Evolutionary conservation across 2,329 filamentous ascomycete species (phyloP).

Genomic region (Hypocreales sp.): DNA sequence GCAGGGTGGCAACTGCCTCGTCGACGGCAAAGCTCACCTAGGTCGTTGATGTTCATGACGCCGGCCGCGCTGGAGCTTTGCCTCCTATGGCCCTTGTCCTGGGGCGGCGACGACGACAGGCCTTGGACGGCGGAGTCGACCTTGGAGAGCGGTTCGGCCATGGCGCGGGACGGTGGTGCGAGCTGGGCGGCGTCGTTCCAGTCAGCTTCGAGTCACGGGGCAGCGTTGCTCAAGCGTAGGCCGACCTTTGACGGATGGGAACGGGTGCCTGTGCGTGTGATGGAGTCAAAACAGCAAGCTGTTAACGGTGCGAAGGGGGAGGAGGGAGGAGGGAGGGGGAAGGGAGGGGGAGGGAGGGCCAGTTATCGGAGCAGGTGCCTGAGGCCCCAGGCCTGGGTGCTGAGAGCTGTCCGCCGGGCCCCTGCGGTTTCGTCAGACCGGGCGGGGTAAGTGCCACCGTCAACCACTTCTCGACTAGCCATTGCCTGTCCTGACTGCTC

Average conservation of each 20-base stretch:
- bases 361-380: slow-evolving; percentile 8
- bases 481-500: slow-evolving; percentile 3
- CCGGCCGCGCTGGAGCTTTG: slow-evolving; percentile 58
- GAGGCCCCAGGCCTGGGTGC: slow-evolving; percentile 3
- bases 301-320: slow-evolving; percentile 11
- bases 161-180: slow-evolving; percentile 9
- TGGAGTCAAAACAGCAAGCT: no score
- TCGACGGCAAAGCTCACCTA: slow-evolving; percentile 47
- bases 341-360: slow-evolving; percentile 13
- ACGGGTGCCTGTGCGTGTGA: not conserved
- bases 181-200: not conserved
- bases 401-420: slow-evolving; percentile 7
- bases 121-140: slow-evolving; percentile 85
- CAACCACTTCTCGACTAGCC: slow-evolving; percentile 2
- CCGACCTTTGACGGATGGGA: not conserved
- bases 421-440: slow-evolving; percentile 24
- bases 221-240: not conserved
- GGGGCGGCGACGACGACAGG: slow-evolving; percentile 49
- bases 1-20: no score
- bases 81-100: slow-evolving; percentile 54
- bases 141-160: slow-evolving; percentile 54
- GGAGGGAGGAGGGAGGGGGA: slow-evolving; percentile 8
- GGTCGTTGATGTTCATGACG: slow-evolving; percentile 61
- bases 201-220: no score
- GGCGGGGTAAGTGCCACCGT: slow-evolving; percentile 23